Base-by-base conservation (phyloP, 371 early-diverging fungal genomes). In the Rhizopus sp. region DNA sequence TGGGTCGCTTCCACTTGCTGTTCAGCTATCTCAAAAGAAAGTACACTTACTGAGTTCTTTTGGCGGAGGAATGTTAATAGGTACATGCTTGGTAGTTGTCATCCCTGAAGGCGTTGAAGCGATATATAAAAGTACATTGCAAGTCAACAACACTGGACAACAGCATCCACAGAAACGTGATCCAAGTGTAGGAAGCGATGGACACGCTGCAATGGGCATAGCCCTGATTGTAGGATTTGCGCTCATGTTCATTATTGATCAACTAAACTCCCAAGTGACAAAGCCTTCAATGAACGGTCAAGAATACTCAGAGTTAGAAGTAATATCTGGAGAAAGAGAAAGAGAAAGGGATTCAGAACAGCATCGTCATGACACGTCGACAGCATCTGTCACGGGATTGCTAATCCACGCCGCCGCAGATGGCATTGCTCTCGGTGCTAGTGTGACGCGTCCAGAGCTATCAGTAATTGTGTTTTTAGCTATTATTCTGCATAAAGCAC, bases 401-500 rank as follows among this genome's bases (percentile, higher is more conserved):
- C 80, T 97, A 15, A 91, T 95, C 16, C 97, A 97, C 71, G 89
- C 93, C 3, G 94, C 94, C 9, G 95, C 96, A 0, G 98, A 97
- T 66, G 98, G 98, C 0, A 89, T 97, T 59, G 96, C 97, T 0
- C 63, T 97, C 42, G 98, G 98, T 10, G 96, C 96, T 0, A 80
- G 88, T 0, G 79, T 80, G 0, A 69, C 70, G 1, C 75, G 81
- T 32, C 89, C 88, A 5, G 77, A 83, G 8, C 72, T 97, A 3
- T 93, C 91, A 16, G 74, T 94, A 52, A 86, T 95, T 7, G 91
- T 97, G 5, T 97, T 96, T 62, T 57, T 95, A 31, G 98, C 98
- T n/a, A 92, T 97, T 57, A 88, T 96, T 84, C 82, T 97, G 32
- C 98, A 97, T 83, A 97, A 97, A 70, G 96, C 93, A 2, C 97